These are phyloP conservation scores for Mycena metata DNA, from an alignment of 768 basidiomycete species.

Conservation along the genomic window DNA sequence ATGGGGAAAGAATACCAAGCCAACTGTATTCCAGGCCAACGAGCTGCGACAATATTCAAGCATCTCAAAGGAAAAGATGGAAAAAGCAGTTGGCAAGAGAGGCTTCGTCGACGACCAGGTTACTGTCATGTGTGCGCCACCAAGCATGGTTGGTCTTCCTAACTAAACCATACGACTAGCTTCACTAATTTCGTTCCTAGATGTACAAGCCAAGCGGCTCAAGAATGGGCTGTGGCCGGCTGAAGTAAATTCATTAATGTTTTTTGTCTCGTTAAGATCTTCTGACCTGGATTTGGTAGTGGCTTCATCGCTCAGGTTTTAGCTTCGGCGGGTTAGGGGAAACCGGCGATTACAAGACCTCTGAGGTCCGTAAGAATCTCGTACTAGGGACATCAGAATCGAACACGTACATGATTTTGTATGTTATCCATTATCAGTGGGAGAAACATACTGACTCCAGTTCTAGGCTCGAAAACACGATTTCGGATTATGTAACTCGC, in stretches of 20 bases:
- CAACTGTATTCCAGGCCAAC: too few species aligned
- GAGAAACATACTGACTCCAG: neutral
- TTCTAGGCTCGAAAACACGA: neutral
- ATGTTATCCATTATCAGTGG: neutral
- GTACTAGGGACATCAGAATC: conserved; percentile 8
- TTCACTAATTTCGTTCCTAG: conserved; percentile 3
- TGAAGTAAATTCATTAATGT: neutral
- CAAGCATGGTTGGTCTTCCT: neutral
- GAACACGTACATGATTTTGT: conserved; percentile 5
- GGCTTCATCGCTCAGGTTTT: conserved; percentile 5
- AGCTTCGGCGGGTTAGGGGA: neutral
- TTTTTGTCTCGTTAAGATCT: neutral
- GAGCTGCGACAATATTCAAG: neutral
- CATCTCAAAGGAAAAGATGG: neutral
- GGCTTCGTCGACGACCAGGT: neutral
- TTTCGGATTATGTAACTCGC: conserved; percentile 1
- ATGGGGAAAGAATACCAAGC: too few species aligned
- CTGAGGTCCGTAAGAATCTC: neutral
- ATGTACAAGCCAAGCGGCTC: neutral
- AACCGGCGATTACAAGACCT: neutral
- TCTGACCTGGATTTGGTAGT: conserved; percentile 1
- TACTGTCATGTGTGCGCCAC: neutral
- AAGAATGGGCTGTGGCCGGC: conserved; percentile 1
- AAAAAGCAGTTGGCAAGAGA: neutral
- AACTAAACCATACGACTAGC: neutral